These are phyloP conservation scores for Colletotrichum ledebouriae DNA, from an alignment of 2,329 filamentous ascomycete genomes.

Conservation along the genomic window DNA sequence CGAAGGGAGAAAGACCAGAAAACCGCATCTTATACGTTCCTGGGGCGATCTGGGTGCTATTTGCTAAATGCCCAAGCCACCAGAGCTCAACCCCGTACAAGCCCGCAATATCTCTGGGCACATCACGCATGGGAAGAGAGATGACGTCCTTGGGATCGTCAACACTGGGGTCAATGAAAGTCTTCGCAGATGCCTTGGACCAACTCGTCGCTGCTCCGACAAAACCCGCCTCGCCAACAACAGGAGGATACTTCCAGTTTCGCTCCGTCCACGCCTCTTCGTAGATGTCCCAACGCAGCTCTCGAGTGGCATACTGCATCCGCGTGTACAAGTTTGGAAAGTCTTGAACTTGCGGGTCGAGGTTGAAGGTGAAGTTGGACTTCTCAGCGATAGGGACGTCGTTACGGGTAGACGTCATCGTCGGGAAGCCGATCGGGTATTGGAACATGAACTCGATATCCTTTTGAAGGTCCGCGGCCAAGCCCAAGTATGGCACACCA, in stretches of 20 bases:
- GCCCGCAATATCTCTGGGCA: slow-evolving; percentile 49
- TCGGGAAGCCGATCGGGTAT: slow-evolving; percentile 31
- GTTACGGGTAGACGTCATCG: slow-evolving; percentile 25
- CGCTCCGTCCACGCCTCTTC: slow-evolving; percentile 54
- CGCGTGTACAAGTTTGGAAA: slow-evolving; percentile 46
- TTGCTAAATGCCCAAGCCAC: slow-evolving; percentile 59
- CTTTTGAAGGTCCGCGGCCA: slow-evolving; percentile 31
- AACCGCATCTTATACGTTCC: slow-evolving; percentile 53
- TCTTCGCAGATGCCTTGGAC: slow-evolving; percentile 50
- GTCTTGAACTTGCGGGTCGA: slow-evolving; percentile 44
- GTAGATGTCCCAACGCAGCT: slow-evolving; percentile 55
- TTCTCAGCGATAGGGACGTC: slow-evolving; percentile 40
- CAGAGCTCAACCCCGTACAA: slow-evolving; percentile 49
- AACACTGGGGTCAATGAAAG: slow-evolving; percentile 52
- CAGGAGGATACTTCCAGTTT: slow-evolving; percentile 44
- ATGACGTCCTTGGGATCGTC: slow-evolving; percentile 54
- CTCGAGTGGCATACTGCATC: slow-evolving; percentile 46
- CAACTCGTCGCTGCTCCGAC: no score
- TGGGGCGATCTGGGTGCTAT: slow-evolving; percentile 56
- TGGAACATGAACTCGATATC: slow-evolving; percentile 37
- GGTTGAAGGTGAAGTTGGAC: slow-evolving; percentile 48
- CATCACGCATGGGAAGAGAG: slow-evolving; percentile 54
- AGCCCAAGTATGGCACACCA: slow-evolving; percentile 51
- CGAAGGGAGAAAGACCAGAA: slow-evolving; percentile 36
- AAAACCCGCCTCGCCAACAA: no score